phyloP scores from a whole-genome alignment of 2,329 filamentous ascomycete species.

The Hymenoscyphus fructigenus region DNA sequence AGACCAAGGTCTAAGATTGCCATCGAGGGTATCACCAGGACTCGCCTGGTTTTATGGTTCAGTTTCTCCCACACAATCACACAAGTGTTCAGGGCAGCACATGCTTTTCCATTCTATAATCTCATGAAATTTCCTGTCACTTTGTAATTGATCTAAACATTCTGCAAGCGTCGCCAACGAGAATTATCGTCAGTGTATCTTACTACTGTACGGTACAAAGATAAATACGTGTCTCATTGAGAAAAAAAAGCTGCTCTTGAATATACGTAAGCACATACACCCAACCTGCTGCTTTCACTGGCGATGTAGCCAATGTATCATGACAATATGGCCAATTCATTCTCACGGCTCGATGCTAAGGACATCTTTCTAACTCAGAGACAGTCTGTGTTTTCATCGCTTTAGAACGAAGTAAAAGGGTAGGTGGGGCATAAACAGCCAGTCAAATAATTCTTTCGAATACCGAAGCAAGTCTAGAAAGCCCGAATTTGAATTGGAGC shows the following conservation, averaged over 20 bases:
- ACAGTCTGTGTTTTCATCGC: not conserved
- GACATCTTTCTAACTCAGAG: not conserved
- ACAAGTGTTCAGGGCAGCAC: slow-evolving; percentile 8
- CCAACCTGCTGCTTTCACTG: slow-evolving; percentile 16
- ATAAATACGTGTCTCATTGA: not conserved
- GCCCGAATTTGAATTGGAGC: not conserved
- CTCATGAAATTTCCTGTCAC: not conserved
- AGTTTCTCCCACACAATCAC: slow-evolving; percentile 8
- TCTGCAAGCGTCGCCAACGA: slow-evolving; percentile 8
- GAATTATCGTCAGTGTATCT: slow-evolving; percentile 14
- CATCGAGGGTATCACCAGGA: slow-evolving; percentile 10
- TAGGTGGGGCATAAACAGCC: not conserved
- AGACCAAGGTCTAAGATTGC: slow-evolving; percentile 10
- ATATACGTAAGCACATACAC: slow-evolving; percentile 21
- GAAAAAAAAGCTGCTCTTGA: slow-evolving; percentile 14
- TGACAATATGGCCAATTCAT: not conserved
- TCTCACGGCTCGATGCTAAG: not conserved
- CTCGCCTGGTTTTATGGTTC: slow-evolving; percentile 8
- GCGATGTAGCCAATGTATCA: slow-evolving; percentile 24
- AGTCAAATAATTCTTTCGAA: slow-evolving; percentile 2
- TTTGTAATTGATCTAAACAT: slow-evolving; percentile 1
- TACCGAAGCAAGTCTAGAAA: not conserved
- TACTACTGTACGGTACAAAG: not conserved
- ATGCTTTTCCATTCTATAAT: not conserved
- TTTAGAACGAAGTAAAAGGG: not conserved